Base-by-base conservation (phyloP, 805 yeast species). In the Candida sithepensis region DNA sequence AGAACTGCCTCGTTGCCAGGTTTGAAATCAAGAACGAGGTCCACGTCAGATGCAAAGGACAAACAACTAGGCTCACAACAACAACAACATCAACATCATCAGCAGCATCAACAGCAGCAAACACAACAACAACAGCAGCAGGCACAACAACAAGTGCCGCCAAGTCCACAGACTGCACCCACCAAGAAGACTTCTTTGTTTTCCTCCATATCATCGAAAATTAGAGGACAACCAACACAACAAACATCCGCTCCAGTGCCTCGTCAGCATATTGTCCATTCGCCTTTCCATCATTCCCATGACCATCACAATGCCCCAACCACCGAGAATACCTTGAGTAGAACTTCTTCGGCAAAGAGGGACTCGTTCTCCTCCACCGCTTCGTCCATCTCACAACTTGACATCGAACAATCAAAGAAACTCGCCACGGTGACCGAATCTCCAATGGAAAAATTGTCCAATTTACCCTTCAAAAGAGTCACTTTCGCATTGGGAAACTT, bases 401-500 rank as follows among this genome's bases (percentile, higher is more conserved):
- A 24, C 10, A 24, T 24, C 10, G 28, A 24, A 7, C 28, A 24
- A 18, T 19, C 19, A 13, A 14, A 4, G 8, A 28, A 4, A 18
- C 10, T 10, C 12, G 4, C 10, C 8, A 5, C 4, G n/a, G 4
- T 18, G 21, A 18, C n/a, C 21, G 38, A 34, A 34, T n/a, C 38
- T 21, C 23, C 21, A 36, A 34, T 44, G 22, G 22, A 44, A 3
- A 41, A 47, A 33, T 38, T 64, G 21, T 72, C 69, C 41, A 54
- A 52, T 6, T 56, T 68, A 5, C 61, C 65, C 3, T 67, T 78
- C 50, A 67, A 67, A 48, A 61, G 84, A 40, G 84, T 79, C 3
- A 64, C 71, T 2, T 79, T 79, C 60, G 79, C 83, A 3, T 59
- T 79, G 8, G 75, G 79, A 47, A 63, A 68, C 43, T 65, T 79